Evolutionary conservation across 2,329 filamentous ascomycete species (phyloP).

Genomic region (Cytospora schulzeri): DNA sequence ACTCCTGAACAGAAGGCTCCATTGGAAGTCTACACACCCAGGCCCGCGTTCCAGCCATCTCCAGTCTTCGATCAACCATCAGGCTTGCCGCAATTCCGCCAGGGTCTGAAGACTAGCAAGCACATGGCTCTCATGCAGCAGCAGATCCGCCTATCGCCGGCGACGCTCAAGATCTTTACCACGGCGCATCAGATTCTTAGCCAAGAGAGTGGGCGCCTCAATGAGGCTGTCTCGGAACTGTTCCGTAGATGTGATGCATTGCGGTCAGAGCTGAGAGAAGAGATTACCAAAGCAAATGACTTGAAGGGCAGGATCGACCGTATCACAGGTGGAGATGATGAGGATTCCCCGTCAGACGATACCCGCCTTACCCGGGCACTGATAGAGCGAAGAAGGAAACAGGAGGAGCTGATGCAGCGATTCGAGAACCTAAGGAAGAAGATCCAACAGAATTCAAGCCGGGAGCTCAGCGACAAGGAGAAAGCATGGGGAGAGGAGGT

Average conservation of each 20-base stretch:
- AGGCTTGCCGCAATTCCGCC: slow-evolving; percentile 45
- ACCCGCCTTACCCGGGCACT: slow-evolving; percentile 63
- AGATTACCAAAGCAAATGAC: slow-evolving; percentile 67
- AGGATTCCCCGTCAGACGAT: slow-evolving; percentile 55
- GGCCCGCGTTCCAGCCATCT: slow-evolving; percentile 66
- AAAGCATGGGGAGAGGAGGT: slow-evolving; percentile 52
- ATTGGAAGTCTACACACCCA: slow-evolving; percentile 59
- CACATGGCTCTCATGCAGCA: slow-evolving; percentile 65
- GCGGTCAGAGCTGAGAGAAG: slow-evolving; percentile 66
- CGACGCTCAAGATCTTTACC: slow-evolving; percentile 71
- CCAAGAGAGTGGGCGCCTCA: slow-evolving; percentile 68
- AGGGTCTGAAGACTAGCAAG: slow-evolving; percentile 59
- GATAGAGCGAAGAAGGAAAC: slow-evolving; percentile 54
- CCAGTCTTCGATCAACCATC: slow-evolving; percentile 54
- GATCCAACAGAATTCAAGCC: slow-evolving; percentile 48
- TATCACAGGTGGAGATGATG: slow-evolving; percentile 61
- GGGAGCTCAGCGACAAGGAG: slow-evolving; percentile 65
- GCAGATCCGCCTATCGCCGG: slow-evolving; percentile 69
- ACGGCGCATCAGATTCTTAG: slow-evolving; percentile 72
- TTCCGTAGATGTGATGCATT: slow-evolving; percentile 72
- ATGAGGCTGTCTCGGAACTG: slow-evolving; percentile 70
- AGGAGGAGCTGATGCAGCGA: slow-evolving; percentile 58
- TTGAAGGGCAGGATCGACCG: slow-evolving; percentile 67
- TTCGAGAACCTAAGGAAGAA: slow-evolving; percentile 61
- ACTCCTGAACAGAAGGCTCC: slow-evolving; percentile 38